Evolutionary conservation across 148 eudicot species (phyloP).

Genomic region (Tetragonia tetragonoides): DNA sequence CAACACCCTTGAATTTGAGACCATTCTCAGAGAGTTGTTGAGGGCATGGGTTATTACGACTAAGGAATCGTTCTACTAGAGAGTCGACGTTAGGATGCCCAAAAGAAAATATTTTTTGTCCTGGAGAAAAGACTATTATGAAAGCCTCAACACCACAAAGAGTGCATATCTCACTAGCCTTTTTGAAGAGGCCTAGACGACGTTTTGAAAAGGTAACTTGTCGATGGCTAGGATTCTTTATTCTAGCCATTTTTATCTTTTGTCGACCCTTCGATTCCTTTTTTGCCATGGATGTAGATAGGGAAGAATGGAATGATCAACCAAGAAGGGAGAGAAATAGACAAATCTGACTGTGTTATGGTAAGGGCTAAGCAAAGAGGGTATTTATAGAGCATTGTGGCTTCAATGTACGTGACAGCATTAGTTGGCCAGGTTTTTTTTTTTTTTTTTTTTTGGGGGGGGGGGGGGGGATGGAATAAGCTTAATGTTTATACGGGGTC

Average conservation of each 20-base stretch:
- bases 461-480: not conserved
- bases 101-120: conserved; percentile 49
- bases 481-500: not conserved
- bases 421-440: not conserved
- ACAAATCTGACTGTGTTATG: conserved; percentile 6
- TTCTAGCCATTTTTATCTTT: conserved; percentile 58
- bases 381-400: conserved; percentile 30
- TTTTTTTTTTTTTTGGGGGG: no score
- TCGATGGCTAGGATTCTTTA: conserved; percentile 49
- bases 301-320: not conserved
- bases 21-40: conserved; percentile 10
- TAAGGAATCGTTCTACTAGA: conserved; percentile 36
- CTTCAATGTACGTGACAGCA: not conserved
- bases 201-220: conserved; percentile 66
- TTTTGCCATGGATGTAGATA: conserved; percentile 38
- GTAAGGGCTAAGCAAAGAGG: not conserved
- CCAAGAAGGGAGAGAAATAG: not conserved
- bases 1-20: conserved; percentile 18
- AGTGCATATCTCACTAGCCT: conserved; percentile 54
- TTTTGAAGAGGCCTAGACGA: conserved; percentile 58
- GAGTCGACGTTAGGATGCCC: conserved; percentile 48
- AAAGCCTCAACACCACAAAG: conserved; percentile 50
- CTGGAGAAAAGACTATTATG: conserved; percentile 50
- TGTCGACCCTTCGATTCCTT: conserved; percentile 53
- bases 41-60: conserved; percentile 27